Evolutionary conservation across 2,329 filamentous ascomycete species (phyloP), one percentile per base, ranked within the genome.

Genomic region (Stagonosporopsis cucurbitacearum): DNA sequence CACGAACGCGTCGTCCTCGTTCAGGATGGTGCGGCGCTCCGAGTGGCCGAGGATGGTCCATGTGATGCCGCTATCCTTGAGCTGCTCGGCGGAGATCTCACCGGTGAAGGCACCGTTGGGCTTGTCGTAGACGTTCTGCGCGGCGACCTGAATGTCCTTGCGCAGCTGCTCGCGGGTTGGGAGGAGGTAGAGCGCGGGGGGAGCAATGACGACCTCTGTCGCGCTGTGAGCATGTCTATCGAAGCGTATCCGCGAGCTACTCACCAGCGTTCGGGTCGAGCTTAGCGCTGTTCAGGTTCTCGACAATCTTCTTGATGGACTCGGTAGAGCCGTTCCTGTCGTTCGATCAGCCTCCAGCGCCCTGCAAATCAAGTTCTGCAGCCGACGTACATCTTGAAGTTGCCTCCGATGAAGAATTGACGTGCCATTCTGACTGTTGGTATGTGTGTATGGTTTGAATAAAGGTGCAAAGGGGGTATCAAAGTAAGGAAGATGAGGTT

Each of bases 111-210:
- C 95, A 70, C 95, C 95, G 79, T 95, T 92, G 77, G 92, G 92
- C 86, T 94, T 94, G 84, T 98, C 91, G 80, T 87, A 98, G 79
- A 98, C 92, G 81, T 99, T 99, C 83, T 99, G 95, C 54, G 95
- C 89, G 54, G 94, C 90, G 62, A 99, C 90, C 74, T 91, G 89
- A 75, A 99, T 83, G 64, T 88, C 87, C 69, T 85, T 74, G 76
- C 88, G 86, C 71, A 94, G 85, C 73, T 88, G 84, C 77, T 95
- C 88, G 71, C 91, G 91, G 73, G 92, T 87, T 64, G 93, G 87
- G 74, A 91, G 86, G 70, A 99, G 91, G 84, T 96, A 98, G 75
- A 98, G 85, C 56, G 91, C 80, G 43, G 95, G 92, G 62, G 95
- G 95, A 62, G 95, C 87, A 78, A 99, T 88, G 78, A 98, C 95